phyloP scores from a whole-genome alignment of 257 asterid species.

The Anisodus tanguticus region DNA sequence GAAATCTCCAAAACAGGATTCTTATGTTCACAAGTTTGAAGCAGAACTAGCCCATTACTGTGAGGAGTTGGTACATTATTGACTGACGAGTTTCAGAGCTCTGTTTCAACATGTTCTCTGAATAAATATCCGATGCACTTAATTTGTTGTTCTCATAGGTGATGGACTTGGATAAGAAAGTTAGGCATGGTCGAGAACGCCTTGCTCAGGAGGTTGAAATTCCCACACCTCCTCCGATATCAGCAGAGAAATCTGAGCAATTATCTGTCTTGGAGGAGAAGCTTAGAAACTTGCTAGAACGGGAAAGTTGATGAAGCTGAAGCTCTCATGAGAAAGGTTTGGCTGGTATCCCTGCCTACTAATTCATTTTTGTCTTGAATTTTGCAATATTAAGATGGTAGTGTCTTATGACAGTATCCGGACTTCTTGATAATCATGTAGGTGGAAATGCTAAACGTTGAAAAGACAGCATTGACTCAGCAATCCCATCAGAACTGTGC shows the following conservation, averaged over 20 bases:
- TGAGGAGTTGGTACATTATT: slow-evolving; percentile 49
- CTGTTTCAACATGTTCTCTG: not conserved
- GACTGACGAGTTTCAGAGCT: not conserved
- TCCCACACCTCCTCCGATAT: slow-evolving; percentile 91
- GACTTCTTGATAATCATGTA: slow-evolving; percentile 32
- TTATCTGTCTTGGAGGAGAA: slow-evolving; percentile 88
- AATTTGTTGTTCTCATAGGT: slow-evolving; percentile 55
- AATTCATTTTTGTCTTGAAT: not conserved
- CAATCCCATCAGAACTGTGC: slow-evolving; percentile 75
- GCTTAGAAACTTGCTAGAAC: slow-evolving; percentile 92
- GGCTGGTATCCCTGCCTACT: not conserved
- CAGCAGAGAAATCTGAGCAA: slow-evolving; percentile 94
- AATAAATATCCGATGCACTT: not conserved
- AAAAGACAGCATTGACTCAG: slow-evolving; percentile 78
- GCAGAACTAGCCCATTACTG: slow-evolving; percentile 93
- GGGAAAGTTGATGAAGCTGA: slow-evolving; percentile 99
- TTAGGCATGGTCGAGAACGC: slow-evolving; percentile 96
- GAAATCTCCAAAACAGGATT: slow-evolving; percentile 84
- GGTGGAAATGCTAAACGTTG: slow-evolving; percentile 89
- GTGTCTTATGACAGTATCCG: not conserved
- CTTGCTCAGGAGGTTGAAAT: slow-evolving; percentile 90
- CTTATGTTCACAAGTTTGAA: slow-evolving; percentile 85
- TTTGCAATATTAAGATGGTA: not conserved
- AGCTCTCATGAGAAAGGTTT: slow-evolving; percentile 98
- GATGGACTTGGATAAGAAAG: slow-evolving; percentile 85